phyloP scores from a whole-genome alignment of 441 rosid genomes.

The Monsonia emarginata region DNA sequence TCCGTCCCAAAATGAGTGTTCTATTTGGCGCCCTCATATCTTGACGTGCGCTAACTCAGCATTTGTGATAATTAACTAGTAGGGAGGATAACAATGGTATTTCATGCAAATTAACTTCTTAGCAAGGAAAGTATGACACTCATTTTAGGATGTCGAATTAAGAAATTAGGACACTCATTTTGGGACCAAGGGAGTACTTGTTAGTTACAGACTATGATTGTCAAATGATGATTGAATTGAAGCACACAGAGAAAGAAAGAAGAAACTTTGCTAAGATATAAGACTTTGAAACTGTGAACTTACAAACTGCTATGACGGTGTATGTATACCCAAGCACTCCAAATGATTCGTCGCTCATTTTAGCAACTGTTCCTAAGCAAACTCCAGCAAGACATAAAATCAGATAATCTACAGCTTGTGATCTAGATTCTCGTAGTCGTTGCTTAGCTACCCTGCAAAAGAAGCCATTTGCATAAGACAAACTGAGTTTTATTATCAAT shows the following conservation, averaged over 20 bases:
- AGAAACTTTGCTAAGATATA: neutral
- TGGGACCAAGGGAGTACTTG: too few relatives aligned
- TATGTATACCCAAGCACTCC: constrained; percentile 80
- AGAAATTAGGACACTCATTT: too few relatives aligned
- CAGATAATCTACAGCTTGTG: constrained; percentile 75
- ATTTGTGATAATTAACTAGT: too few relatives aligned
- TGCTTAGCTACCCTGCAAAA: constrained; percentile 71
- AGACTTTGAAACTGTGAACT: constrained; percentile 32
- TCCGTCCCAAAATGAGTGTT: too few relatives aligned
- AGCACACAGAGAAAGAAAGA: neutral
- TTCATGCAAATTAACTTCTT: too few relatives aligned
- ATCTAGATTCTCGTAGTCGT: constrained; percentile 70
- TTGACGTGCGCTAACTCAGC: too few relatives aligned
- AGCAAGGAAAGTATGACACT: too few relatives aligned
- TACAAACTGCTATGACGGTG: constrained; percentile 93
- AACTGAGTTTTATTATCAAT: neutral
- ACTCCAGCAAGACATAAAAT: constrained; percentile 83
- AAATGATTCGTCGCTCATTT: constrained; percentile 86
- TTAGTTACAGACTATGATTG: neutral
- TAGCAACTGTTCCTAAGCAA: constrained; percentile 91
- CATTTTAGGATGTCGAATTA: too few relatives aligned
- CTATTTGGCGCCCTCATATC: too few relatives aligned
- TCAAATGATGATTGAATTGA: neutral
- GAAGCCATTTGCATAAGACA: neutral
- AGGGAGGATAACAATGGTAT: too few relatives aligned